phyloP scores from a whole-genome alignment of 495 filamentous ascomycete species.

The Apiosordaria backusii region DNA sequence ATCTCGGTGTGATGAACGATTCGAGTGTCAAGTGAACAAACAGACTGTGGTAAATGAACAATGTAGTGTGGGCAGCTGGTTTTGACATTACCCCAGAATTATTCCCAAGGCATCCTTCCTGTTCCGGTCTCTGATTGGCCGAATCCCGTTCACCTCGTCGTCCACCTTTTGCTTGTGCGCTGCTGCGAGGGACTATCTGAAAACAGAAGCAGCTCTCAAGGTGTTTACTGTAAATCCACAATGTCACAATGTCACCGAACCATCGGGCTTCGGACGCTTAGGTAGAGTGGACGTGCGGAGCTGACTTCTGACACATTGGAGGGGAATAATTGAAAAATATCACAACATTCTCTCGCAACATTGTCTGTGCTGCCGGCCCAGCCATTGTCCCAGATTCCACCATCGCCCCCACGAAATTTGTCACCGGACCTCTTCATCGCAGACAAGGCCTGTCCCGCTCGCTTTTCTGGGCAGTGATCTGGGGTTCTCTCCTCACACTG shows the following conservation, averaged over 20 bases:
- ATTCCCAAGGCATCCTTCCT: not conserved
- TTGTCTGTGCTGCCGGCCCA: constrained; percentile 7
- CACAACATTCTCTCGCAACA: constrained; percentile 35
- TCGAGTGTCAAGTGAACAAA: not conserved
- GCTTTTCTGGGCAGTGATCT: not conserved
- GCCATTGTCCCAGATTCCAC: constrained; percentile 12
- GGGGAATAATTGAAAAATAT: constrained; percentile 21
- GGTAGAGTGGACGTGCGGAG: not conserved
- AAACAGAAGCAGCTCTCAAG: not conserved
- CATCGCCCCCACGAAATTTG: constrained; percentile 21
- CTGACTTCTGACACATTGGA: not conserved
- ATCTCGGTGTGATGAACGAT: constrained; percentile 10
- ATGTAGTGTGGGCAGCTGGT: not conserved
- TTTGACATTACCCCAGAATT: constrained; percentile 14
- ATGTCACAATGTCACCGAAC: not conserved
- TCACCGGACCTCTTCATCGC: constrained; percentile 16
- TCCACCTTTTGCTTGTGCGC: not conserved
- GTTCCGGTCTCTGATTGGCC: constrained; percentile 15
- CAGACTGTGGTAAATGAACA: not conserved
- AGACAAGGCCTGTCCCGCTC: constrained; percentile 12
- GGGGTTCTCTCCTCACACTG: not conserved
- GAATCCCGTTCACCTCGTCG: not conserved
- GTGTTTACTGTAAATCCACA: not conserved
- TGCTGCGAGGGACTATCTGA: not conserved
- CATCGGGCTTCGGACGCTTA: not conserved